Evolutionary conservation across 129 eudicot species (phyloP).

Genomic region (Daucus carota): DNA sequence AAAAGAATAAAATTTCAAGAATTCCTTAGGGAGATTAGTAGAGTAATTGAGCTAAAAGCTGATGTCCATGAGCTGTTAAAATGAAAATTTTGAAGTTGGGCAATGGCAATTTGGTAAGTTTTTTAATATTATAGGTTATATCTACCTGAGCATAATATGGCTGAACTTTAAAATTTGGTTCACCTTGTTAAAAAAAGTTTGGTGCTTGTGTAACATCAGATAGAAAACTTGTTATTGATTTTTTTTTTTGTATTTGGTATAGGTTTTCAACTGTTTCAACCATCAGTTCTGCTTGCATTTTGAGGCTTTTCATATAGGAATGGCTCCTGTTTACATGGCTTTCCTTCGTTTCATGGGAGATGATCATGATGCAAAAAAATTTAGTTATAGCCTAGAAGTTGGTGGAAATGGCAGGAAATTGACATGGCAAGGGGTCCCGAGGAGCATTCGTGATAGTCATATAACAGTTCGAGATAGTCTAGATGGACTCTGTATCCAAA

Average conservation of each 20-base stretch:
- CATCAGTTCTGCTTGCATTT: conserved; percentile 40
- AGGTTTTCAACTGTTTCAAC: conserved; percentile 39
- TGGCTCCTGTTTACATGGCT: conserved; percentile 32
- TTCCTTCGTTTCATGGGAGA: conserved; percentile 36
- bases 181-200: too few species aligned
- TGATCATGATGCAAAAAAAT: conserved; percentile 31
- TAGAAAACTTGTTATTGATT: too few species aligned
- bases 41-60: too few species aligned
- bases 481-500: conserved; percentile 34
- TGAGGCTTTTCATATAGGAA: conserved; percentile 34
- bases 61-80: too few species aligned
- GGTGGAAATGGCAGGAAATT: conserved; percentile 40
- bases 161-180: background rate
- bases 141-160: too few species aligned
- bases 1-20: too few species aligned
- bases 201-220: too few species aligned
- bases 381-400: conserved; percentile 34
- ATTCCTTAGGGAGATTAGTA: too few species aligned
- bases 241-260: background rate
- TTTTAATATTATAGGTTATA: too few species aligned
- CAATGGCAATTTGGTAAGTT: too few species aligned
- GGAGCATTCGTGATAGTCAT: conserved; percentile 41
- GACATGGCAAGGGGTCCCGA: conserved; percentile 41
- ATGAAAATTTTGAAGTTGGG: too few species aligned
- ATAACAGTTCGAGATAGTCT: conserved; percentile 32